Conservation (phyloP, 192 early-diverging fungal genomes). For the Backusella sp. region DNA sequence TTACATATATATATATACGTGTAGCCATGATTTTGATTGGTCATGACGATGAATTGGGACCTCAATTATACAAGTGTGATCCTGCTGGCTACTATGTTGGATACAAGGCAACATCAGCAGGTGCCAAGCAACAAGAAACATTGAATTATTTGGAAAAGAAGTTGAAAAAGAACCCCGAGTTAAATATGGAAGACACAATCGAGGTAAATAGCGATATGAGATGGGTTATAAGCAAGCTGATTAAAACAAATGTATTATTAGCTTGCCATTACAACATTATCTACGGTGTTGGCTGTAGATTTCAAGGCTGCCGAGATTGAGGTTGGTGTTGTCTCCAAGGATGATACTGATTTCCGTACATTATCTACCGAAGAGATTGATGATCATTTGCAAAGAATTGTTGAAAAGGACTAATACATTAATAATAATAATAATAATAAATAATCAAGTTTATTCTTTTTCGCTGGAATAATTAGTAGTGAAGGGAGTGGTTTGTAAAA, state of each 20-base stretch:
- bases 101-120: slow-evolving; percentile 93
- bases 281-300: slow-evolving; percentile 87
- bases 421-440: background rate
- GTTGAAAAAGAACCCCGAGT: slow-evolving; percentile 84
- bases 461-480: background rate
- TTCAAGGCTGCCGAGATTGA: slow-evolving; percentile 98
- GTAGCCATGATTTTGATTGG: slow-evolving; percentile 96
- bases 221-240: background rate
- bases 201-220: slow-evolving; percentile 60
- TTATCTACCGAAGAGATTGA: slow-evolving; percentile 86
- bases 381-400: slow-evolving; percentile 81
- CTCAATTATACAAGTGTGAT: slow-evolving; percentile 97
- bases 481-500: background rate
- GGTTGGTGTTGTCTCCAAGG: slow-evolving; percentile 82
- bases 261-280: slow-evolving; percentile 94
- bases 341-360: slow-evolving; percentile 74
- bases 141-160: slow-evolving; percentile 98
- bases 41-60: slow-evolving; percentile 93
- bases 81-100: slow-evolving; percentile 99
- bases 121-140: slow-evolving; percentile 94
- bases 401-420: slow-evolving; percentile 72
- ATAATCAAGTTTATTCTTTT: background rate
- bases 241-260: slow-evolving; percentile 21
- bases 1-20: background rate
- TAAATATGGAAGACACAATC: slow-evolving; percentile 84